phyloP scores from a whole-genome alignment of 208 protist genomes.

The Trypanosoma brucei region DNA sequence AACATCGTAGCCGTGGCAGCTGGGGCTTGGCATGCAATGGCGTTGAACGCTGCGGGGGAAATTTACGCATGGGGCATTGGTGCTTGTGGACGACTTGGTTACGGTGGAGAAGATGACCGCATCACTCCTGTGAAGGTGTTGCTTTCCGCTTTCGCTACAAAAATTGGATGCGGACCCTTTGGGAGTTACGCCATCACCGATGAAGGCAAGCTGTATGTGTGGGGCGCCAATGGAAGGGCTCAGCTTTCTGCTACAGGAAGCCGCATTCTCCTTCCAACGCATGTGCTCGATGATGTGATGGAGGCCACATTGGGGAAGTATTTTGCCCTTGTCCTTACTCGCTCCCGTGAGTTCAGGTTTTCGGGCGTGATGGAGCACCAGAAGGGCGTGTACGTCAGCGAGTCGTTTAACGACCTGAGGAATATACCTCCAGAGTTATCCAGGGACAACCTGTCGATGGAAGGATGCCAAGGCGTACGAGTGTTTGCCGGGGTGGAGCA shows the following conservation, averaged over 20 bases:
- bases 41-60: constrained; percentile 70
- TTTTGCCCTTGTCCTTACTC: constrained; percentile 60
- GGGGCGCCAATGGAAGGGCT: constrained; percentile 64
- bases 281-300: constrained; percentile 62
- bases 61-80: constrained; percentile 76
- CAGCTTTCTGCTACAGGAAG: constrained; percentile 36
- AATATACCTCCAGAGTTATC: constrained; percentile 44
- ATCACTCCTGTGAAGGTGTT: constrained; percentile 45
- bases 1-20: constrained; percentile 65
- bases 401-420: constrained; percentile 49
- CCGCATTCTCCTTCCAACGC: constrained; percentile 29
- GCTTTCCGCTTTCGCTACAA: constrained; percentile 42
- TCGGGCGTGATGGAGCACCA: constrained; percentile 57
- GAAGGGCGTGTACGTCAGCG: constrained; percentile 26
- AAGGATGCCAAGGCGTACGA: constrained; percentile 36
- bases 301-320: constrained; percentile 59
- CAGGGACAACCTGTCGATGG: constrained; percentile 18
- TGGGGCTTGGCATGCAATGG: constrained; percentile 69
- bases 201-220: constrained; percentile 58
- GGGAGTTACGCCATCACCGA: constrained; percentile 67
- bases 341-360: constrained; percentile 45
- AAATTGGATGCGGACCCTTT: constrained; percentile 70
- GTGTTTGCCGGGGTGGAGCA: constrained; percentile 63
- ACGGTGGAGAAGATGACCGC: constrained; percentile 31
- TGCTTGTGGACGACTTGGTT: constrained; percentile 52